Base-by-base conservation (phyloP, 768 basidiomycete species). In the Lactarius psammicola region DNA sequence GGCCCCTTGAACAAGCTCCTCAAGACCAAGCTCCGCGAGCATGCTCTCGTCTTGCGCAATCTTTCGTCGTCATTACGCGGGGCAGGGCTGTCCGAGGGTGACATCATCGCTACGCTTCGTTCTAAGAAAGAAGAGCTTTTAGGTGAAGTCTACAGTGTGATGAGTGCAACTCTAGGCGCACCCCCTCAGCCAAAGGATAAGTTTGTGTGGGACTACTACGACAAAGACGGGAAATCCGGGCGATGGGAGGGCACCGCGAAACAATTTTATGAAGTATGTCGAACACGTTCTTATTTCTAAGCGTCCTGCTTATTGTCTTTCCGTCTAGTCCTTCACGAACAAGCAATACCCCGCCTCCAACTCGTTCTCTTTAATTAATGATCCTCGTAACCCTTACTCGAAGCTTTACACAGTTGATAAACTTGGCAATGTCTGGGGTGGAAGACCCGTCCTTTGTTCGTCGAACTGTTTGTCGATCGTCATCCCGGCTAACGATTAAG, bases 381-480 rank as follows among this genome's bases (percentile, higher is more conserved):
- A 98, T 74, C 95, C 96, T 11, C 85, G 96, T 30, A 95, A 98
- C 73, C 79, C 79, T 23, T 94, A 89, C 75, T 82, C 82, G 58
- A 89, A 87, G 75, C 81, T 96, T 18, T 95, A 95, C 78, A 94
- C 94, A 1, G 94, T 98, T 20, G 87, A 95, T 71, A 89, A 92
- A 72, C 86, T 98, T 40, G 95, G 95, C 18, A 98, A 98, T 72
- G 79, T 98, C 59, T 94, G 90, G 88, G 91, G 90, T 66, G 94
- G 87, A 6, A 82, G 92, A 5, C 84, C 88, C 20, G 88, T 98
- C 30, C 82, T 88, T 34, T 97, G 93, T 96, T 73, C 75, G 88
- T 78, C 36, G 46, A 8, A 11, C 30, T 59, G 53, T 63, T 36
- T 28, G n/a, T 54, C 28, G 1, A 17, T 8, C 28, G n/a, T 36